These are phyloP conservation scores for Cercospora janseana DNA, from an alignment of 2,329 filamentous ascomycete genomes.

Conservation along the genomic window DNA sequence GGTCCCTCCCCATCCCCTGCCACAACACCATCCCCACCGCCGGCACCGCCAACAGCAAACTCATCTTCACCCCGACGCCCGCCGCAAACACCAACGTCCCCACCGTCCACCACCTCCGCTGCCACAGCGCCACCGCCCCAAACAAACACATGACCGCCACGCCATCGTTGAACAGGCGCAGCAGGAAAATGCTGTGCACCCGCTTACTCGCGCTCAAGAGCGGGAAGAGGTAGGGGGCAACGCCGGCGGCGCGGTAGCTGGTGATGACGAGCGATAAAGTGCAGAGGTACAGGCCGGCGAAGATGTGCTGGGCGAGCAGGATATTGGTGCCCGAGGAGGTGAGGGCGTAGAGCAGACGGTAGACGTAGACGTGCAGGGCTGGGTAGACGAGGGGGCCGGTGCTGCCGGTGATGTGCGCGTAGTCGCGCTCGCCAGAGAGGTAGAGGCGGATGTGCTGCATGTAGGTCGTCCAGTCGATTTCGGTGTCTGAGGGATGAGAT, in stretches of 20 bases:
- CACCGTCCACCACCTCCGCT: conserved; percentile 69
- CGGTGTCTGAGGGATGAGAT: conserved; percentile 65
- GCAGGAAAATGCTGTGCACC: conserved; percentile 86
- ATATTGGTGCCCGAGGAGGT: conserved; percentile 77
- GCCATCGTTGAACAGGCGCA: conserved; percentile 94
- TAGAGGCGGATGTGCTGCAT: conserved; percentile 89
- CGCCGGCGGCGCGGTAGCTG: conserved; percentile 75
- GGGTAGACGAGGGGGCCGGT: conserved; percentile 96
- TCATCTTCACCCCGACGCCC: conserved; percentile 94
- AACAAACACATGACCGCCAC: conserved; percentile 83
- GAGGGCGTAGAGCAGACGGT: conserved; percentile 72
- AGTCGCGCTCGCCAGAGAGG: conserved; percentile 81
- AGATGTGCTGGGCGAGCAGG: conserved; percentile 75
- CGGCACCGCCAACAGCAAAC: conserved; percentile 75
- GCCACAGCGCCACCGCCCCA: conserved; percentile 73
- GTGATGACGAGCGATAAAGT: conserved; percentile 74
- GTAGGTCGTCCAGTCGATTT: conserved; percentile 97
- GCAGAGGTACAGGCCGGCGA: conserved; percentile 73
- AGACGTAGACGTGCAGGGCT: conserved; percentile 87
- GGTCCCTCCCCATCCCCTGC: conserved; percentile 65
- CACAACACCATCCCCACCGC: conserved; percentile 75
- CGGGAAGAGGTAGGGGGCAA: conserved; percentile 83
- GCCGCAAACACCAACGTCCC: conserved; percentile 71
- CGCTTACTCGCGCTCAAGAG: conserved; percentile 86
- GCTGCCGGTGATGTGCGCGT: conserved; percentile 77